These are phyloP conservation scores for Corynascus novoguineensis DNA, from an alignment of 495 filamentous ascomycete genomes.

Conservation along the genomic window DNA sequence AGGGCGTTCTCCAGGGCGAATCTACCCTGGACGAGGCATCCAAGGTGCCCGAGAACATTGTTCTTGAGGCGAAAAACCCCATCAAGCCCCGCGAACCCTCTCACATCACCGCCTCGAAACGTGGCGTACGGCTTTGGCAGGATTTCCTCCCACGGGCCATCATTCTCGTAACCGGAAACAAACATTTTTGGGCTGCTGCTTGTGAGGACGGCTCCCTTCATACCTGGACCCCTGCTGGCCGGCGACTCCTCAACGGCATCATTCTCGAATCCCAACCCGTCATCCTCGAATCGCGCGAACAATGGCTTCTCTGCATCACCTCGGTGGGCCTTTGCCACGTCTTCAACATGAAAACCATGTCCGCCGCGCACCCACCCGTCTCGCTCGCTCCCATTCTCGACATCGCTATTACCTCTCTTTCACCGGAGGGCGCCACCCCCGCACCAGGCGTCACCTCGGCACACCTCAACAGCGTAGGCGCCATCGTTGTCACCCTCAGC, in stretches of 20 bases:
- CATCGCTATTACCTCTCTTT: constrained; percentile 59
- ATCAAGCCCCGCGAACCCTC: constrained; percentile 69
- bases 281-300: constrained; percentile 81
- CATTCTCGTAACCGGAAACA: constrained; percentile 81
- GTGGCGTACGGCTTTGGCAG: constrained; percentile 86
- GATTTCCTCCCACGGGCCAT: constrained; percentile 83
- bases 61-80: constrained; percentile 48
- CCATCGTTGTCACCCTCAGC: constrained; percentile 75
- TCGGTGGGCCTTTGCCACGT: constrained; percentile 86
- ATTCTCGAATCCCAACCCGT: constrained; percentile 90
- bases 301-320: constrained; percentile 83
- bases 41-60: constrained; percentile 52
- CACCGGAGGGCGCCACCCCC: constrained; percentile 62
- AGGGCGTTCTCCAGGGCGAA: constrained; percentile 40
- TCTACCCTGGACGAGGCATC: constrained; percentile 52
- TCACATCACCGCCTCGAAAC: constrained; percentile 70
- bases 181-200: constrained; percentile 82
- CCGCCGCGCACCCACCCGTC: constrained; percentile 80
- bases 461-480: constrained; percentile 78
- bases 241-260: constrained; percentile 74
- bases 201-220: constrained; percentile 94
- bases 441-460: constrained; percentile 83
- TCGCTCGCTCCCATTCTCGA: constrained; percentile 88
- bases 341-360: constrained; percentile 85
- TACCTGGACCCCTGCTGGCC: constrained; percentile 90